phyloP scores from a whole-genome alignment of 805 yeast genomes.

The Metahyphopichia silvanorum region DNA sequence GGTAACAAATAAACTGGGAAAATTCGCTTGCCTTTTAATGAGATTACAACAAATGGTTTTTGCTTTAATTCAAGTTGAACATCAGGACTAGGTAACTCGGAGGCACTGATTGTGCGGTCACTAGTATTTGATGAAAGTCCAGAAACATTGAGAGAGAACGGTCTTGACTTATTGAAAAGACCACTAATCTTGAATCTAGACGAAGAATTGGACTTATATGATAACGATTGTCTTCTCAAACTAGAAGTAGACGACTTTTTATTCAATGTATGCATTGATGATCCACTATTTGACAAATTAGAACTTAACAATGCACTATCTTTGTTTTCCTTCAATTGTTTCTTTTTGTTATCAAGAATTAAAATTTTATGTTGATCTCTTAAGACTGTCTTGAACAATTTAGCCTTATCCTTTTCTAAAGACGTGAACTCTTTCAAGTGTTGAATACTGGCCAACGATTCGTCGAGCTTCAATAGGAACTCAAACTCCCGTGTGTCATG shows the following conservation, averaged over 20 bases:
- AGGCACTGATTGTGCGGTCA: conserved; percentile 47
- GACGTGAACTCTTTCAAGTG: conserved; percentile 33
- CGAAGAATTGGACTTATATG: conserved; percentile 35
- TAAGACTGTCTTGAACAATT: conserved; percentile 27
- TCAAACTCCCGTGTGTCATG: conserved; percentile 45
- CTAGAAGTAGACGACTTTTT: conserved; percentile 28
- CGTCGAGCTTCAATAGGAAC: conserved; percentile 48
- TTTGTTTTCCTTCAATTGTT: conserved; percentile 15
- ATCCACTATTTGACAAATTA: neutral
- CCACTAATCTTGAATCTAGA: conserved; percentile 56
- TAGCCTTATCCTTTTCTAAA: conserved; percentile 20
- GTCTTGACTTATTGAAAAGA: conserved; percentile 52
- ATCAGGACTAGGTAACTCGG: conserved; percentile 58
- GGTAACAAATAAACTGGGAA: conserved; percentile 54
- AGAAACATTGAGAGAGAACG: conserved; percentile 53
- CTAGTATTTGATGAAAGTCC: conserved; percentile 25
- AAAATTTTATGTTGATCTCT: conserved; percentile 31
- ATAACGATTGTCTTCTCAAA: conserved; percentile 35
- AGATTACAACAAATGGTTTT: conserved; percentile 50
- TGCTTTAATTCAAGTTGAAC: conserved; percentile 35
- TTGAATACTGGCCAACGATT: conserved; percentile 28
- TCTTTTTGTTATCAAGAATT: conserved; percentile 29
- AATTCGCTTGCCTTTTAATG: conserved; percentile 43
- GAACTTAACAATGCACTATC: conserved; percentile 1
- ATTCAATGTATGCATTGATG: conserved; percentile 10